A percentile compares a stretch with the other conserved stretches of the same genome.
phyloP scores from a whole-genome alignment of 176 grass and related monocot species.

The Bromus sterilis region DNA sequence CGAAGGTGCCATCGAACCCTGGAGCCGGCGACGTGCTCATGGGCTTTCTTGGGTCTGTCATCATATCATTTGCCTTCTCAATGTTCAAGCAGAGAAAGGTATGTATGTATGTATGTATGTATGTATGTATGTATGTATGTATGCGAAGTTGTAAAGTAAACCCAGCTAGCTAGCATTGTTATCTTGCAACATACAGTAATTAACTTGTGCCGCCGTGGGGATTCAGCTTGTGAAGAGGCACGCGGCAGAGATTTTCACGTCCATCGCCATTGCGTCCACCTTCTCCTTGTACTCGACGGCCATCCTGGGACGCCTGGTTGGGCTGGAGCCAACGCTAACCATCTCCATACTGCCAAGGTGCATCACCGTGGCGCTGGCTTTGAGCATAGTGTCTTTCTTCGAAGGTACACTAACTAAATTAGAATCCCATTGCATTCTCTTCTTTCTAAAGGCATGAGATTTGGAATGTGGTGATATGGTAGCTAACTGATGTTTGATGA shows the following conservation, averaged over 20 bases:
- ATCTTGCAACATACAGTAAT: not conserved
- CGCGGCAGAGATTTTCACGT: constrained; percentile 89
- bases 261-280: constrained; percentile 53
- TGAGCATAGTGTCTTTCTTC: constrained; percentile 95
- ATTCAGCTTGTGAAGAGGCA: constrained; percentile 85
- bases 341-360: constrained; percentile 88
- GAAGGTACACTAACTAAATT: constrained; percentile 45
- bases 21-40: constrained; percentile 89
- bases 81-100: constrained; percentile 99
- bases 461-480: not conserved
- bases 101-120: too few relatives aligned
- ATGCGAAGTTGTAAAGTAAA: too few relatives aligned
- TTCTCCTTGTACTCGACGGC: constrained; percentile 96
- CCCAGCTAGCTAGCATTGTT: not conserved
- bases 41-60: constrained; percentile 95
- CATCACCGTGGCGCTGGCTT: constrained; percentile 79
- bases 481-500: not conserved
- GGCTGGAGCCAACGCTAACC: constrained; percentile 66
- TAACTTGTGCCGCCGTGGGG: not conserved
- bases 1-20: constrained; percentile 76
- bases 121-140: too few relatives aligned
- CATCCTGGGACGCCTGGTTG: constrained; percentile 54
- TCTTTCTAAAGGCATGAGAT: not conserved
- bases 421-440: not conserved
- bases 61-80: constrained; percentile 93